Evolutionary conservation across 2,329 filamentous ascomycete genomes (phyloP).

Genomic region (Cyphellophora attinorum): DNA sequence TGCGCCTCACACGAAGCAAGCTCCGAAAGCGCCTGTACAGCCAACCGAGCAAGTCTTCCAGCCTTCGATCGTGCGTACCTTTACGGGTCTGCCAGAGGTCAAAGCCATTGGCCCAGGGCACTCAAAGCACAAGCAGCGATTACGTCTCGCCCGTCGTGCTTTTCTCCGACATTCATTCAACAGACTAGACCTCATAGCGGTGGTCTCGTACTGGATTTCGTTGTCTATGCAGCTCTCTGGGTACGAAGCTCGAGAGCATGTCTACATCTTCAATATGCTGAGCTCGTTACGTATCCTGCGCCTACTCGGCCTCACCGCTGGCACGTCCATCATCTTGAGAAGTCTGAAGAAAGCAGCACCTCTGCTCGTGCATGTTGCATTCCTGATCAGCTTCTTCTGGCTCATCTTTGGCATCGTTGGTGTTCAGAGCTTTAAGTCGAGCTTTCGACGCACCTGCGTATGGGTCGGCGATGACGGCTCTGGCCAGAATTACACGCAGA

Average conservation of each 20-base stretch:
- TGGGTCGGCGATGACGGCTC: constrained; percentile 56
- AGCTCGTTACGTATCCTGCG: constrained; percentile 88
- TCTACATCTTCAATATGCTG: constrained; percentile 93
- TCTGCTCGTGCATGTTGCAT: constrained; percentile 81
- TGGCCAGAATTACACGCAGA: constrained; percentile 29
- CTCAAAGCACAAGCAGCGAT: constrained; percentile 66
- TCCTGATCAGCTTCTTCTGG: constrained; percentile 96
- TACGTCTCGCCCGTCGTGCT: constrained; percentile 78
- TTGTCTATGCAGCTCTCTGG: constrained; percentile 64
- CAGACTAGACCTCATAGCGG: constrained; percentile 84
- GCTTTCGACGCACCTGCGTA: constrained; percentile 65
- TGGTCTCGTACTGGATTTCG: constrained; percentile 90
- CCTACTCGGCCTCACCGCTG: constrained; percentile 82
- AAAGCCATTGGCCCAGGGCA: constrained; percentile 49
- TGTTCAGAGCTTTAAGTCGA: constrained; percentile 90
- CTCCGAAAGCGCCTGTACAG: constrained; percentile 23
- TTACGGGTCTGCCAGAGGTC: constrained; percentile 62
- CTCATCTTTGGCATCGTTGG: constrained; percentile 93
- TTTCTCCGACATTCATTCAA: constrained; percentile 96
- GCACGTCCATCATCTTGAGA: constrained; percentile 88
- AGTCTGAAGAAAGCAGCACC: constrained; percentile 95
- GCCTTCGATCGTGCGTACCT: constrained; percentile 63
- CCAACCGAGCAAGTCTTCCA: constrained; percentile 31
- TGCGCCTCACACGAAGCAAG: constrained; percentile 67
- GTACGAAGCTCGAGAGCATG: constrained; percentile 57